Percentiles rank a stretch among this genome's conserved stretches.
phyloP scores from a whole-genome alignment of 805 yeast genomes.

The Kluyveromyces wickerhamii region DNA sequence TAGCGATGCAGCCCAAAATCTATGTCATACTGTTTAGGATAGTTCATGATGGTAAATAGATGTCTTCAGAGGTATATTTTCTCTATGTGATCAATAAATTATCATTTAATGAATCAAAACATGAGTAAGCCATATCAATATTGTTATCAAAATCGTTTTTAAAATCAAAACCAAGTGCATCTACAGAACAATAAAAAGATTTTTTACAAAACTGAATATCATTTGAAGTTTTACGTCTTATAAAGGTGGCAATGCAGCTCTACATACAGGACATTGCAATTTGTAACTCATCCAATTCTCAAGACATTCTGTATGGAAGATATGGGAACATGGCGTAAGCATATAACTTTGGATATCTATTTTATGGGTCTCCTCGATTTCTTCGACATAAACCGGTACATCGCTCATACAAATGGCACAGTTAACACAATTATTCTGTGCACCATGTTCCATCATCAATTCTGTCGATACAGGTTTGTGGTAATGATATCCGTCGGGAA shows the following conservation, averaged over 20 bases:
- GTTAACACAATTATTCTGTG: slow-evolving; percentile 47
- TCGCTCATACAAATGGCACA: slow-evolving; percentile 89
- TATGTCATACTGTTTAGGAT: slow-evolving; percentile 3
- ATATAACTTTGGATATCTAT: slow-evolving; percentile 47
- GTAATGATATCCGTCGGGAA: slow-evolving; percentile 81
- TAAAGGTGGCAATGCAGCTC: slow-evolving; percentile 77
- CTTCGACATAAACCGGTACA: slow-evolving; percentile 33
- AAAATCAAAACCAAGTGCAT: too few species aligned
- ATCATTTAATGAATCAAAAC: too few species aligned
- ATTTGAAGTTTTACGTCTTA: too few species aligned
- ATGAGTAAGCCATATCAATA: too few species aligned
- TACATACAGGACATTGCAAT: slow-evolving; percentile 89
- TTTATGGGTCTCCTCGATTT: slow-evolving; percentile 25
- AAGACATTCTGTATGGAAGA: slow-evolving; percentile 83
- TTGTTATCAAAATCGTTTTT: too few species aligned
- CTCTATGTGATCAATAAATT: too few species aligned
- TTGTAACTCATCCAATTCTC: slow-evolving; percentile 92
- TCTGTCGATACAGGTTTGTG: slow-evolving; percentile 36
- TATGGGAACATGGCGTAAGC: slow-evolving; percentile 89
- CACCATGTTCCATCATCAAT: slow-evolving; percentile 27
- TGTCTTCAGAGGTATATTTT: too few species aligned
- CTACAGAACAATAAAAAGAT: too few species aligned
- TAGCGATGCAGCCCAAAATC: too few species aligned
- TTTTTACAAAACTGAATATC: too few species aligned
- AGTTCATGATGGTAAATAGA: background rate